Conservation (phyloP, 148 eudicot species). For the Fagopyrum esculentum region DNA sequence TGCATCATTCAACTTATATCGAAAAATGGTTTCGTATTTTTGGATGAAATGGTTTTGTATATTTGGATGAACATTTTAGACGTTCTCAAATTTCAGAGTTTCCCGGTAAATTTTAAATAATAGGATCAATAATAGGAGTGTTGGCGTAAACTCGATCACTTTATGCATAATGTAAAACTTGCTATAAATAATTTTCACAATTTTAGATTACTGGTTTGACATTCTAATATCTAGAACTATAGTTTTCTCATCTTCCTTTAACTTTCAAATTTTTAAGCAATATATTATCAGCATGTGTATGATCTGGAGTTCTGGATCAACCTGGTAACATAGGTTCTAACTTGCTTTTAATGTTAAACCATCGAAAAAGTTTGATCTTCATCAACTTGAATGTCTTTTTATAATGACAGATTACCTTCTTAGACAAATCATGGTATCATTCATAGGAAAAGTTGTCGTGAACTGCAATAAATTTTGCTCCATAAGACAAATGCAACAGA, state of each 20-base stretch:
- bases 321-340: neutral
- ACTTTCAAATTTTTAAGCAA: neutral
- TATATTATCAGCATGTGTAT: neutral
- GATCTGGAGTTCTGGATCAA: neutral
- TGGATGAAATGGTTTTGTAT: no score
- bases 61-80: no score
- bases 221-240: neutral
- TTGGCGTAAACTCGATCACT: no score
- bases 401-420: slow-evolving; percentile 40
- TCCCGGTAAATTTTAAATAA: no score
- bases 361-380: neutral
- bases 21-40: no score
- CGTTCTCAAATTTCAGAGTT: no score
- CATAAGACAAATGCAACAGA: slow-evolving; percentile 2
- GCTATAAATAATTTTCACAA: no score
- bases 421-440: slow-evolving; percentile 74
- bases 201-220: no score
- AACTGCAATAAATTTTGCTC: slow-evolving; percentile 38
- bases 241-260: neutral
- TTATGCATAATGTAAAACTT: no score
- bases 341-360: neutral
- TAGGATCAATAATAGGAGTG: no score
- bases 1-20: no score
- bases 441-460: slow-evolving; percentile 66
- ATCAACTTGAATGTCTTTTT: neutral